Base-by-base conservation (phyloP, 106 monocot genomes). In the Ottelia alismoides region DNA sequence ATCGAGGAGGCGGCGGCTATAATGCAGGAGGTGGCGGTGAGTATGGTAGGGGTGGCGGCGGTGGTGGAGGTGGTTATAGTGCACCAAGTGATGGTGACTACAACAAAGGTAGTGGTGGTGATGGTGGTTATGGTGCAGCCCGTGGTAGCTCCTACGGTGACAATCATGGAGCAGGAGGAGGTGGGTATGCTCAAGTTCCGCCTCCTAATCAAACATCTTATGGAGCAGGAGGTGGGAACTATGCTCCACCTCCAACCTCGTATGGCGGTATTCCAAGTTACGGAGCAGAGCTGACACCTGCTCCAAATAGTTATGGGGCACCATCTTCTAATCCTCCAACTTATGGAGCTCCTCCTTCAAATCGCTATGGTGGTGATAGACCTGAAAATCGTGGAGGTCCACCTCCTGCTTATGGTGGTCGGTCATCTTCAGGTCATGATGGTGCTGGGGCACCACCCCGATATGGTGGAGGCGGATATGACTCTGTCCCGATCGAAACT, bases 301-400 rank as follows among this genome's bases (percentile, higher is more conserved):
- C 85, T 1, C 70, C 75, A n/a, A 63, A 31, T 62, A 47, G 59
- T 50, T 80, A 71, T 49, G 77, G 80, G 43, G 88, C 77, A 20
- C 65, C 79, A 10, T 71, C 60, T 23, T 75, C 87, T 22, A 67
- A 67, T 44, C 83, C 83, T 0, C 78, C 93, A 3, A 65, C 66
- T 21, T 83, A 83, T 67, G 80, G 83, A 63, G 92, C 67, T 1
- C 80, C 87, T 11, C 75, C 78, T 25, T 70, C 71, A 31, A 76
- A 72, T 27, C 18, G 60, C 2, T 77, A 76, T 66, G 47, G 49
- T 18, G n/a, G n/a, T n/a, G 75, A 70, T 56, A 52, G 31, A 5
- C 64, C 65, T 3, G 66, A 35, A 28, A 60, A 52, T 25, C 72
- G 69, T 51, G 76, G 76, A 25, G 74, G 73, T 27, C 67, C 71